Evolutionary conservation across 2,329 filamentous ascomycete species (phyloP), one percentile per base, ranked within the genome.

Genomic region (Claviceps capensis): DNA sequence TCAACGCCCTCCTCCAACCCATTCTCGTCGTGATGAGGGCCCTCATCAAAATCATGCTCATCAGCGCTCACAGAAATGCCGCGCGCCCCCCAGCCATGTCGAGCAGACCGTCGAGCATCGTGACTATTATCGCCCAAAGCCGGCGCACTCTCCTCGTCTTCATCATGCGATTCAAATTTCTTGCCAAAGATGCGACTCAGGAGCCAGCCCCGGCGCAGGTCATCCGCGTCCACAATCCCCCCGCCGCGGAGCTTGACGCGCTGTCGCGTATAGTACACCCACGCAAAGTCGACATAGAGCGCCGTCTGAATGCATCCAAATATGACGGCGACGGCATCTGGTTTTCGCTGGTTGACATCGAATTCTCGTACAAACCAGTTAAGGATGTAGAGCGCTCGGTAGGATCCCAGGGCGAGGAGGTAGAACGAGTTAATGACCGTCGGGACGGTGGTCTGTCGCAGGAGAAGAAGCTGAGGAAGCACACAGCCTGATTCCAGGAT

Each of bases 361-460:
- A 80, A 68, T 53, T 75, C 76, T 36, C 86, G 81, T 55, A 79
- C 71, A 59, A 96, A 83, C 91, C 91, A 97, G 67, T 95, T 96
- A 47, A 95, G 68, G 55, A 95, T 83, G 69, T 97, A 96, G 55
- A 96, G 79, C 48, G 76, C 86, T 53, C 91, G 86, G 70, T 96
- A 97, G 13, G 84, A 84, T 38, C 90, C 91, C 1, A 96, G 79
- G 0, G 88, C 82, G 48, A 93, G 74, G 52, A 97, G 85, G 68
- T 97, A 97, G 71, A 86, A 95, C n/a, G 88, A 95, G 66, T 95
- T 88, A 69, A 97, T 90, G 47, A 96, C 91, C 48, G 91, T 97
- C 0, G 91, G 91, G 0, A 96, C 88, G 26, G 83, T 89, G n/a
- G 91, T 96, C 67, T 96, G 89, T 54, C 91, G 86, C 14, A 97